phyloP scores from a whole-genome alignment of 148 eudicot species.

The Fagopyrum homotropicum region DNA sequence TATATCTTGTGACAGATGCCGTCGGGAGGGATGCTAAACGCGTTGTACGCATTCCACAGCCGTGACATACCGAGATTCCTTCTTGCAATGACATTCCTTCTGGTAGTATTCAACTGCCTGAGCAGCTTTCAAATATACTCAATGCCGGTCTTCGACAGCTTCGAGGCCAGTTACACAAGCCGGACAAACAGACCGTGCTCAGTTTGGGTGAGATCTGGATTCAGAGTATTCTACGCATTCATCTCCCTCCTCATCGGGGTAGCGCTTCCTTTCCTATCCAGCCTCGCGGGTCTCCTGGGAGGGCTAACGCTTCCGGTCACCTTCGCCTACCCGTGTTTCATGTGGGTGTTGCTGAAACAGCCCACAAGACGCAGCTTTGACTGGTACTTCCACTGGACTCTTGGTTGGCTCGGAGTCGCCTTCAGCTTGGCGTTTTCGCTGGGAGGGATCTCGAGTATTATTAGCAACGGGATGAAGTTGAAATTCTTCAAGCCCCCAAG shows the following conservation, averaged over 20 bases:
- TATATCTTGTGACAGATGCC: slow-evolving; percentile 21
- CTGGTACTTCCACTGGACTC: slow-evolving; percentile 30
- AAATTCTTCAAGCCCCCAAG: slow-evolving; percentile 71
- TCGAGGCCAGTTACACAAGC: slow-evolving; percentile 21
- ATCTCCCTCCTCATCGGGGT: slow-evolving; percentile 22
- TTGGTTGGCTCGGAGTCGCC: slow-evolving; percentile 31
- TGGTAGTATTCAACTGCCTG: slow-evolving; percentile 23
- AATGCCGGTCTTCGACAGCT: slow-evolving; percentile 35
- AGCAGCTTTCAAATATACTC: slow-evolving; percentile 33
- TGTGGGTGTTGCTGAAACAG: slow-evolving; percentile 37
- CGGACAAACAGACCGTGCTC: slow-evolving; percentile 20
- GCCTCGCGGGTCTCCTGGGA: slow-evolving; percentile 21
- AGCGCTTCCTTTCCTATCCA: slow-evolving; percentile 32
- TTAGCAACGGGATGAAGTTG: slow-evolving; percentile 77
- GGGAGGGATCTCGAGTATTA: slow-evolving; percentile 94
- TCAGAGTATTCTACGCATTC: slow-evolving; percentile 20
- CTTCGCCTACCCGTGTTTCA: slow-evolving; percentile 41
- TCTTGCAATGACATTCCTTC: slow-evolving; percentile 18
- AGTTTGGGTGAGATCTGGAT: slow-evolving; percentile 17
- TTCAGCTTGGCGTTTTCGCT: slow-evolving; percentile 78
- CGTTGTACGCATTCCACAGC: slow-evolving; percentile 19
- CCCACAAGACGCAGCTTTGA: slow-evolving; percentile 20
- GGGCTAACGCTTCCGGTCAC: slow-evolving; percentile 25
- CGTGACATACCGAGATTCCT: slow-evolving; percentile 14
- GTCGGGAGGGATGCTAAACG: slow-evolving; percentile 23